Evolutionary conservation across 1,139 yeast species (phyloP).

Genomic region (Debaryomycetaceae sp.): DNA sequence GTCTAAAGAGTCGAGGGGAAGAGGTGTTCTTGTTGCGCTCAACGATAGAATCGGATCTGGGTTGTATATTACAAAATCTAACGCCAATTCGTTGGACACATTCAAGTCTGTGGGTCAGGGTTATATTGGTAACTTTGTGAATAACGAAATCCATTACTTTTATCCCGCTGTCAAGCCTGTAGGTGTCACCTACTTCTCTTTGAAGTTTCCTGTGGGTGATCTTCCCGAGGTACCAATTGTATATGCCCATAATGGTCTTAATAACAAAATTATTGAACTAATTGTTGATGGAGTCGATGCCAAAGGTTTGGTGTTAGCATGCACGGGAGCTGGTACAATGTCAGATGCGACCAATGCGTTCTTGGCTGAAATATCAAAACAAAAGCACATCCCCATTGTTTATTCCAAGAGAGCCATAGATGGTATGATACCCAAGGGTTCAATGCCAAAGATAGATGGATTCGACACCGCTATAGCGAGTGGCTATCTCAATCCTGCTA

Average conservation of each 20-base stretch:
- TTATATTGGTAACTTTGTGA: conserved; percentile 65
- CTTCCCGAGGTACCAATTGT: conserved; percentile 49
- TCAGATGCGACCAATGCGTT: conserved; percentile 47
- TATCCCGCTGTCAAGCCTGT: conserved; percentile 61
- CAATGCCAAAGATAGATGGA: conserved; percentile 25
- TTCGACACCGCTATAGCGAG: conserved; percentile 40
- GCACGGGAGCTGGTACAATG: conserved; percentile 71
- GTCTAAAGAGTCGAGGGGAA: conserved; percentile 42
- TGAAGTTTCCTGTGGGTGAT: conserved; percentile 7
- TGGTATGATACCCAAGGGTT: conserved; percentile 44
- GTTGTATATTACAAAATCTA: conserved; percentile 64
- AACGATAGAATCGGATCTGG: conserved; percentile 70
- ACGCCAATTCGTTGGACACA: conserved; percentile 66
- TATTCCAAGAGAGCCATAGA: conserved; percentile 68
- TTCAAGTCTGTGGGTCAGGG: conserved; percentile 69
- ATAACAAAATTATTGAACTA: conserved; percentile 43
- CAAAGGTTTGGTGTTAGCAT: conserved; percentile 59
- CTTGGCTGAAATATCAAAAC: conserved; percentile 26
- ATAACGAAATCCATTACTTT: conserved; percentile 61
- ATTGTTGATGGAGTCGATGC: conserved; percentile 41
- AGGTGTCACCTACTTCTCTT: conserved; percentile 44
- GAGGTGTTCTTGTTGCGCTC: conserved; percentile 62
- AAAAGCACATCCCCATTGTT: conserved; percentile 48
- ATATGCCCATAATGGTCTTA: conserved; percentile 61
- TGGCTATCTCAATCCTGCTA: conserved; percentile 68